These are phyloP conservation scores for Priceomyces fermenticarens DNA, from an alignment of 805 yeast species.

Conservation along the genomic window DNA sequence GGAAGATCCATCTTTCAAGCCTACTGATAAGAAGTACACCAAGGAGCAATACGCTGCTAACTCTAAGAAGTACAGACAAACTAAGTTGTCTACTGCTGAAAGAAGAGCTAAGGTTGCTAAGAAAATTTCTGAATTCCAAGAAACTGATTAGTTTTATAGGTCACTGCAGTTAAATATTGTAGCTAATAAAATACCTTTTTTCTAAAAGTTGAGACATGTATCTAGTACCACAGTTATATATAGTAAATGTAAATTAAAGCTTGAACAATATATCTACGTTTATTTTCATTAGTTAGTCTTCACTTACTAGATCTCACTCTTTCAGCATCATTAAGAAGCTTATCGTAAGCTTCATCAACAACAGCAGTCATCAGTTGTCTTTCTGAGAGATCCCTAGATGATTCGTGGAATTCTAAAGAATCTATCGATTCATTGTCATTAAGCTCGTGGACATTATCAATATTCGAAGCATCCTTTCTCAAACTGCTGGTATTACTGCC, in stretches of 20 bases:
- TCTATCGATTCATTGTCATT: conserved; percentile 27
- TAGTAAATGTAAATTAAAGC: too few species aligned
- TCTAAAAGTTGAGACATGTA: too few species aligned
- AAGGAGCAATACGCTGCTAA: conserved; percentile 98
- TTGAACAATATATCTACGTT: background rate
- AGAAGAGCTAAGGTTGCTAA: conserved; percentile 84
- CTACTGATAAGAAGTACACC: conserved; percentile 89
- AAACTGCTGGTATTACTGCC: background rate
- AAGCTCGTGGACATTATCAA: background rate
- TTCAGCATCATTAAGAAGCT: conserved; percentile 64
- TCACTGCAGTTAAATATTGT: background rate
- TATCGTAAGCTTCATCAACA: conserved; percentile 74
- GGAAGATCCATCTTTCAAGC: conserved; percentile 90
- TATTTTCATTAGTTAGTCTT: too few species aligned
- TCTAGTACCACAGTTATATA: too few species aligned
- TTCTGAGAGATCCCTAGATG: conserved; percentile 2
- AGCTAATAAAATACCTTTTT: background rate
- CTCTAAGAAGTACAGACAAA: conserved; percentile 87
- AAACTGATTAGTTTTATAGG: conserved; percentile 32
- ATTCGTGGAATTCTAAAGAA: conserved; percentile 17
- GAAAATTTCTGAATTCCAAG: conserved; percentile 91
- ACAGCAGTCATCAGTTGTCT: conserved; percentile 31
- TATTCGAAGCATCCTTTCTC: conserved; percentile 1
- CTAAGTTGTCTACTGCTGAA: conserved; percentile 87
- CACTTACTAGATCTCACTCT: conserved; percentile 54